Evolutionary conservation across 768 basidiomycete genomes (phyloP).

Genomic region (Epithele typhae): DNA sequence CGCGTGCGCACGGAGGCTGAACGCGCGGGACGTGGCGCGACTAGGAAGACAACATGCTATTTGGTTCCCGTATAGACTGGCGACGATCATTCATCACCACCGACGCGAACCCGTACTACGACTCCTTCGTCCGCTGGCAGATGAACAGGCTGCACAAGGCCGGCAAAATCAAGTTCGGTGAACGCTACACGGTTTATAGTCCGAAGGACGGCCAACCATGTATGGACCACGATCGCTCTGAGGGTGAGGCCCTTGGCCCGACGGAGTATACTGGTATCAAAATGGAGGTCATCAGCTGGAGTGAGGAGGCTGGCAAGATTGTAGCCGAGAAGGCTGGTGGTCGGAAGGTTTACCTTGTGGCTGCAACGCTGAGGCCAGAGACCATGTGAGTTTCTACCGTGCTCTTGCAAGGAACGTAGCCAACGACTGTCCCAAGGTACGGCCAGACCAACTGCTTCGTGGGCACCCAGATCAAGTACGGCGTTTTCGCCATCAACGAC

Average conservation of each 20-base stretch:
- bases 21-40: conserved; percentile 26
- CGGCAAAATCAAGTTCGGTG: conserved; percentile 96
- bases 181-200: conserved; percentile 97
- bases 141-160: conserved; percentile 85
- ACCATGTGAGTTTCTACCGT: conserved; percentile 68
- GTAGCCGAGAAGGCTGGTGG: conserved; percentile 67
- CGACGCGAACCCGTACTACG: conserved; percentile 94
- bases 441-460: conserved; percentile 99
- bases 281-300: conserved; percentile 90
- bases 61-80: conserved; percentile 99
- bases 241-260: conserved; percentile 92
- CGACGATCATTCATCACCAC: conserved; percentile 92
- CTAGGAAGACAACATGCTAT: conserved; percentile 68
- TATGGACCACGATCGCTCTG: conserved; percentile 98
- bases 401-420: background rate
- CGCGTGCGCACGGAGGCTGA: no score
- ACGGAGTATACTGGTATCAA: conserved; percentile 95
- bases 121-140: conserved; percentile 97
- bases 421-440: conserved; percentile 55
- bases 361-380: conserved; percentile 93
- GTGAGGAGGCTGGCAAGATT: conserved; percentile 57
- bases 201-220: conserved; percentile 99
- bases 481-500: conserved; percentile 84
- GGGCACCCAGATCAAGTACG: conserved; percentile 85
- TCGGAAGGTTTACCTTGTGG: conserved; percentile 87